A percentile compares a stretch with the other conserved stretches of the same genome.
These are phyloP conservation scores for Penicillium dipodomyicola DNA, from an alignment of 495 filamentous ascomycete genomes.

Conservation along the genomic window DNA sequence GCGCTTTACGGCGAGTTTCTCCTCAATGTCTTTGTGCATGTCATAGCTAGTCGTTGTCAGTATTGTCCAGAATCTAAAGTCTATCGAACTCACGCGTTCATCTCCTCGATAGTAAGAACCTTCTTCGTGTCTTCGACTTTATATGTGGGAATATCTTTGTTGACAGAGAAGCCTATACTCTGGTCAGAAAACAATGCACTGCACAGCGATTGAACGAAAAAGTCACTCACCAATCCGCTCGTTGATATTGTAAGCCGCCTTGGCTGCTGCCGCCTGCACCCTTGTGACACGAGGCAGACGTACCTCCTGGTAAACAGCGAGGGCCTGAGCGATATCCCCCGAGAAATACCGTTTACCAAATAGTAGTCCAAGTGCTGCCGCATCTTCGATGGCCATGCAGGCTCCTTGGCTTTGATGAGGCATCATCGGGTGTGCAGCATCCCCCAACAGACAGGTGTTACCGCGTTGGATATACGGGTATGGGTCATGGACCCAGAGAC, in stretches of 20 bases:
- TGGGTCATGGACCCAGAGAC: constrained; percentile 49
- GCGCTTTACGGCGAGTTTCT: constrained; percentile 30
- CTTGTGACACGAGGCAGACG: constrained; percentile 43
- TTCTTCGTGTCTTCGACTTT: constrained; percentile 47
- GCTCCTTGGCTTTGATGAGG: constrained; percentile 52
- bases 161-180: constrained; percentile 43
- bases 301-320: constrained; percentile 45
- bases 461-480: constrained; percentile 38
- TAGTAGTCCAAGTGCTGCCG: constrained; percentile 45
- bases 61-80: background rate
- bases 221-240: constrained; percentile 45
- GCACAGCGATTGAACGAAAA: background rate
- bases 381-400: constrained; percentile 53
- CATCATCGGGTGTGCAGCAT: constrained; percentile 51
- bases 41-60: constrained; percentile 40
- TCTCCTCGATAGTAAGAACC: constrained; percentile 53
- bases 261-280: constrained; percentile 46
- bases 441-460: constrained; percentile 39
- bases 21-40: constrained; percentile 49
- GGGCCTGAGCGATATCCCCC: constrained; percentile 38
- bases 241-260: constrained; percentile 49
- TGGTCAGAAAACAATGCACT: background rate
- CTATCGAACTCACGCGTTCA: constrained; percentile 43
- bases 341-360: constrained; percentile 44
- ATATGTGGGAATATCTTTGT: constrained; percentile 42